Evolutionary conservation across 345 rosid species (phyloP).

Genomic region (Microthlaspi erraticum): DNA sequence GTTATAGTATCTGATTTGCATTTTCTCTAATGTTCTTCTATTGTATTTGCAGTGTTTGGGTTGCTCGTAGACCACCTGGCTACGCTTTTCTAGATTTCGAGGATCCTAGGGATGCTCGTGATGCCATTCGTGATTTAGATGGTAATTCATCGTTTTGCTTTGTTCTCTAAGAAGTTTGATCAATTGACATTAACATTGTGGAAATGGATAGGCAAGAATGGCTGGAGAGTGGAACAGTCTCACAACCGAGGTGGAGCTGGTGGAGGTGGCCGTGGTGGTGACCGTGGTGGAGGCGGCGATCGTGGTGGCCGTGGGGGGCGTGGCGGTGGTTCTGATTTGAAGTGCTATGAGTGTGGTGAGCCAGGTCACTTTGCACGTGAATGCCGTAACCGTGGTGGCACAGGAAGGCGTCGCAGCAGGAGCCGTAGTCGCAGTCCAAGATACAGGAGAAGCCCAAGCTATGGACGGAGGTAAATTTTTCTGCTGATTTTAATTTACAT

Average conservation of each 20-base stretch:
- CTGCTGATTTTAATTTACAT: neutral
- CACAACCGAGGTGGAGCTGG: constrained; percentile 80
- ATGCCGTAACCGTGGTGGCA: constrained; percentile 73
- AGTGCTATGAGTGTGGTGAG: constrained; percentile 92
- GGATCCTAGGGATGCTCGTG: constrained; percentile 80
- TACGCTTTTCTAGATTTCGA: constrained; percentile 88
- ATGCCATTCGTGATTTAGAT: constrained; percentile 80
- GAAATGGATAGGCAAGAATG: constrained; percentile 65
- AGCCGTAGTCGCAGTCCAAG: constrained; percentile 84
- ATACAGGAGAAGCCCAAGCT: constrained; percentile 86
- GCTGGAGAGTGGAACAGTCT: constrained; percentile 91
- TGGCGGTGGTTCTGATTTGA: constrained; percentile 82
- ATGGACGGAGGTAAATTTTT: constrained; percentile 66
- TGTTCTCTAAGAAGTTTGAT: neutral
- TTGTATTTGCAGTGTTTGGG: constrained; percentile 74
- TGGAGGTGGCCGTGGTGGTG: constrained; percentile 61
- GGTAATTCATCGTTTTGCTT: constrained; percentile 48
- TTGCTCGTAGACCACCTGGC: constrained; percentile 96
- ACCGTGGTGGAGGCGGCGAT: constrained; percentile 46
- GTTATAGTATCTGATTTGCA: neutral
- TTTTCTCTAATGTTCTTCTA: neutral
- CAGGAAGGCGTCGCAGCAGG: constrained; percentile 67
- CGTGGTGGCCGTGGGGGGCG: constrained; percentile 65
- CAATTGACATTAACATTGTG: neutral
- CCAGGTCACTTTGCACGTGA: constrained; percentile 96